A percentile compares a stretch with the other conserved stretches of the same genome.
Evolutionary conservation across 768 basidiomycete species (phyloP).

Genomic region (Phallus indusiatus): DNA sequence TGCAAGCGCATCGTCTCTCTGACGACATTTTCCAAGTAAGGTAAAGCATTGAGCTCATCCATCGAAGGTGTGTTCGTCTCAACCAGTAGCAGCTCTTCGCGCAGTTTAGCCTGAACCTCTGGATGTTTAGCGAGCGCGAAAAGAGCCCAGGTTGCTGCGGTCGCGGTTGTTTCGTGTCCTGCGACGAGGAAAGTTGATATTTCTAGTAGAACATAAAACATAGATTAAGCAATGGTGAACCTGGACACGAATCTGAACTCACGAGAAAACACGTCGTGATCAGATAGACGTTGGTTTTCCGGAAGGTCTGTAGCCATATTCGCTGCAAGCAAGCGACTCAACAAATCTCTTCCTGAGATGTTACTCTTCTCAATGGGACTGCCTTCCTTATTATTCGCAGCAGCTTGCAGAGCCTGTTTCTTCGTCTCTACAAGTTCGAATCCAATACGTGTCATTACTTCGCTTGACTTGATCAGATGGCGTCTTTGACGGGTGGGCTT

Average conservation of each 20-base stretch:
- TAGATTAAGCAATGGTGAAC: background rate
- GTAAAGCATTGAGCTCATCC: conserved; percentile 56
- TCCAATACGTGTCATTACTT: conserved; percentile 9
- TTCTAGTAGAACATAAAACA: conserved; percentile 31
- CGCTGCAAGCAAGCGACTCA: conserved; percentile 51
- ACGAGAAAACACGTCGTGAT: conserved; percentile 54
- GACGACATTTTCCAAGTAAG: conserved; percentile 61
- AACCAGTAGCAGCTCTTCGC: conserved; percentile 45
- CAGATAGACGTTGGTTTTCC: conserved; percentile 44
- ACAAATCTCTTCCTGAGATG: conserved; percentile 39
- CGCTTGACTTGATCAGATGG: background rate
- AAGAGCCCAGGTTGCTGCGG: conserved; percentile 48
- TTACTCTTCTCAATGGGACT: conserved; percentile 6
- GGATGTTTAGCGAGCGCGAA: conserved; percentile 42
- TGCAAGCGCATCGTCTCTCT: conserved; percentile 52
- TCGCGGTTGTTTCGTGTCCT: conserved; percentile 46
- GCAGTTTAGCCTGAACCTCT: conserved; percentile 43
- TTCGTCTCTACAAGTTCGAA: conserved; percentile 21
- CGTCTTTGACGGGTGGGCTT: background rate
- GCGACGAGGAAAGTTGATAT: conserved; percentile 53
- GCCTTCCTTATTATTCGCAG: conserved; percentile 25
- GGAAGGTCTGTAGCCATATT: conserved; percentile 56
- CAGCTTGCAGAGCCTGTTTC: conserved; percentile 21
- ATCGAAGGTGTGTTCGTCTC: conserved; percentile 52
- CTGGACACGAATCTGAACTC: conserved; percentile 15